phyloP scores from a whole-genome alignment of 2,329 filamentous ascomycete genomes.

The Arthrobotrys sinensis region DNA sequence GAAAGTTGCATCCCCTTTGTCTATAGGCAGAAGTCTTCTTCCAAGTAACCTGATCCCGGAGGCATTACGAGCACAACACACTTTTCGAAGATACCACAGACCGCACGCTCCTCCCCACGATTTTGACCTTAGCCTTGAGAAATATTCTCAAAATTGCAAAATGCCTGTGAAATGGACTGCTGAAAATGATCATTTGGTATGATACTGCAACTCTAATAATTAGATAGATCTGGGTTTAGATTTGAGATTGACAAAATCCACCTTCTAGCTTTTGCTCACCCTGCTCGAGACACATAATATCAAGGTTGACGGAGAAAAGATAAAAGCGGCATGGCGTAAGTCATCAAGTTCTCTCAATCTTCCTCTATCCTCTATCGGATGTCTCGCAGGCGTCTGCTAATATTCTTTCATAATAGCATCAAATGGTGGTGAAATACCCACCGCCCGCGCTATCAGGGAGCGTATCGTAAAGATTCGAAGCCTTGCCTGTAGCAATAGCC shows the following conservation, averaged over 20 bases:
- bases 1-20: constrained; percentile 43
- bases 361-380: neutral
- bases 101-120: constrained; percentile 1
- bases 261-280: constrained; percentile 45
- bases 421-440: constrained; percentile 50
- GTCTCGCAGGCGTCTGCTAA: neutral
- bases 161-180: constrained; percentile 59
- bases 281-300: constrained; percentile 52
- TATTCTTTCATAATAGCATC: constrained; percentile 23
- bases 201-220: neutral
- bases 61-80: constrained; percentile 23
- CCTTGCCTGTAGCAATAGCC: constrained; percentile 33
- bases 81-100: constrained; percentile 27
- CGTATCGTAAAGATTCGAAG: constrained; percentile 54
- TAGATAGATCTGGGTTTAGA: neutral
- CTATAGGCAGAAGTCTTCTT: constrained; percentile 3
- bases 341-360: neutral
- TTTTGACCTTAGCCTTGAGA: constrained; percentile 1
- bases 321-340: constrained; percentile 57
- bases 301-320: constrained; percentile 54
- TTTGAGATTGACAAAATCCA: neutral
- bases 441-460: constrained; percentile 51
- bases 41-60: neutral
- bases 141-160: neutral
- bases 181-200: constrained; percentile 58